phyloP scores from a whole-genome alignment of 2,329 filamentous ascomycete genomes.

The Hypoxylon rubiginosum region DNA sequence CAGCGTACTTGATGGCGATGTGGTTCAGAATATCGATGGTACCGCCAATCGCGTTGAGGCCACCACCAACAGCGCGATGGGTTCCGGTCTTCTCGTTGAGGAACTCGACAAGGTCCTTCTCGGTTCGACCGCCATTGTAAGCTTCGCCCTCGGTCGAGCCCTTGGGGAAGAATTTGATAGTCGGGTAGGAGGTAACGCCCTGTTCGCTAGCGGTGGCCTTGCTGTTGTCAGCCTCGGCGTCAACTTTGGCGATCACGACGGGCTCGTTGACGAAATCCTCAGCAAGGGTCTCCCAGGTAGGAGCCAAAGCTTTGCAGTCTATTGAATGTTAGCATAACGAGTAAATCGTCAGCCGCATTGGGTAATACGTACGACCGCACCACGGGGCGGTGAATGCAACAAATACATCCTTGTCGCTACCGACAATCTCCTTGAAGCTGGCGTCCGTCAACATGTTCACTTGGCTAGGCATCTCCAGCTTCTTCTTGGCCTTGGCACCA shows the following conservation, averaged over 20 bases:
- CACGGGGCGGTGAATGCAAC: constrained; percentile 98
- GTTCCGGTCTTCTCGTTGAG: constrained; percentile 92
- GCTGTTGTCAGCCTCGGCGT: constrained; percentile 87
- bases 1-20: constrained; percentile 79
- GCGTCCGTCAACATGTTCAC: constrained; percentile 85
- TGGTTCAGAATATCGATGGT: constrained; percentile 84
- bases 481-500: constrained; percentile 82
- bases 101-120: constrained; percentile 82
- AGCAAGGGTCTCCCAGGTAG: constrained; percentile 89
- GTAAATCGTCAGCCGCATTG: constrained; percentile 11
- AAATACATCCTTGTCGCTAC: constrained; percentile 87
- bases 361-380: constrained; percentile 89
- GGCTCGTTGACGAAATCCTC: constrained; percentile 83
- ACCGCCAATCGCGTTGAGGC: constrained; percentile 82
- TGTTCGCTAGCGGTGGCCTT: constrained; percentile 83
- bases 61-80: constrained; percentile 84
- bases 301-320: constrained; percentile 98
- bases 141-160: constrained; percentile 78
- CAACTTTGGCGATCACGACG: constrained; percentile 93
- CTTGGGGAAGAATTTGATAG: constrained; percentile 96
- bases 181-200: constrained; percentile 89
- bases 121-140: constrained; percentile 82
- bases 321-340: constrained; percentile 42
- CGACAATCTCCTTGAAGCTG: constrained; percentile 82
- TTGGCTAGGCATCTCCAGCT: constrained; percentile 77